These are phyloP conservation scores for Pseudovirgaria hyperparasitica DNA, from an alignment of 2,329 filamentous ascomycete genomes.

Conservation along the genomic window DNA sequence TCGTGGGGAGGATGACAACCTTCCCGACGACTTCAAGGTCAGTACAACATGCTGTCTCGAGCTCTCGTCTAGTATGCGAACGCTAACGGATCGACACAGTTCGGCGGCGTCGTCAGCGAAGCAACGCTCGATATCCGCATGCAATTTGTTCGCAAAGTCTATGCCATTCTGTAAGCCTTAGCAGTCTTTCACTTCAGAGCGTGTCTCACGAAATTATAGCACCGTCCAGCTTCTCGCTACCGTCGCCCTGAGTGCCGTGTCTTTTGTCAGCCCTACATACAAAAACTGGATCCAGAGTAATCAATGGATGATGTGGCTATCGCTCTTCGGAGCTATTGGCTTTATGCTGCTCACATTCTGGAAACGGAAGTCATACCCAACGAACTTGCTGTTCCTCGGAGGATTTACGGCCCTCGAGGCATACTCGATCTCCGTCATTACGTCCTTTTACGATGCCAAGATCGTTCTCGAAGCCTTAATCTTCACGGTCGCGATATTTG, in stretches of 20 bases:
- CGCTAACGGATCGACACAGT: constrained; percentile 37
- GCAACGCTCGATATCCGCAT: constrained; percentile 91
- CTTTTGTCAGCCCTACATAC: constrained; percentile 73
- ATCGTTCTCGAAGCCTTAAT: constrained; percentile 86
- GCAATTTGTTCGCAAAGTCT: constrained; percentile 95
- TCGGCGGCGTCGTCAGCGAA: constrained; percentile 85
- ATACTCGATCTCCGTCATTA: constrained; percentile 84
- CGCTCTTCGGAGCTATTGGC: constrained; percentile 39
- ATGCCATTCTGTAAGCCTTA: constrained; percentile 64
- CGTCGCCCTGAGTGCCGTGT: constrained; percentile 64
- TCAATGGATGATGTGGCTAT: constrained; percentile 73
- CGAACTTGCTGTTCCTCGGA: constrained; percentile 82
- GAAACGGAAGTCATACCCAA: constrained; percentile 59
- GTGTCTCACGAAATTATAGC: constrained; percentile 19
- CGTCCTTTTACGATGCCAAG: constrained; percentile 72
- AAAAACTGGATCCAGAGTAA: constrained; percentile 78
- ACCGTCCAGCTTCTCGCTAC: constrained; percentile 89
- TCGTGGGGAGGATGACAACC: constrained; percentile 73
- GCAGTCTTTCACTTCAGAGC: neutral
- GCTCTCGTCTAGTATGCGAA: neutral
- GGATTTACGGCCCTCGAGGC: constrained; percentile 88
- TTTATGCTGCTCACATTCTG: constrained; percentile 26
- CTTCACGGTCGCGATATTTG: constrained; percentile 60
- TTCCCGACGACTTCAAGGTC: constrained; percentile 96
- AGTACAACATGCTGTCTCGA: neutral